Evolutionary conservation across 192 early-diverging fungal genomes (phyloP).

Genomic region (Coemansia sp.): DNA sequence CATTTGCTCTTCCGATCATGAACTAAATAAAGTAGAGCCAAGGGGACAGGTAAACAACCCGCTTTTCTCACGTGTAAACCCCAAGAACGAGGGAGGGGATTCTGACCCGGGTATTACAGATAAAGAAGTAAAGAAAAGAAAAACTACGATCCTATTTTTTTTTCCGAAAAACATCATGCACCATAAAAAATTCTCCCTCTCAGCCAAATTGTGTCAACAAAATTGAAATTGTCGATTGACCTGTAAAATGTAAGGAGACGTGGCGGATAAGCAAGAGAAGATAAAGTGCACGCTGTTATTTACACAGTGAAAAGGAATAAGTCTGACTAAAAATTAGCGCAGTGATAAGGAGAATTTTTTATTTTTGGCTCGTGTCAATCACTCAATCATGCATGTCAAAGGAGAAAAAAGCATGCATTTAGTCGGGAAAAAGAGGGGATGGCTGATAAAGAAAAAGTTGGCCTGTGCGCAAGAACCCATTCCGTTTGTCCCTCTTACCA

Average conservation of each 20-base stretch:
- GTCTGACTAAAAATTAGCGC: neutral
- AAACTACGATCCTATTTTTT: neutral
- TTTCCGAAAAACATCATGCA: neutral
- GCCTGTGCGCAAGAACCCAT: too few species aligned
- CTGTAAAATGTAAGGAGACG: neutral
- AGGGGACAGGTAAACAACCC: too few species aligned
- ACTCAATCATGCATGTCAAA: constrained; percentile 1
- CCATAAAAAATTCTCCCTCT: neutral
- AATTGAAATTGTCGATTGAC: neutral
- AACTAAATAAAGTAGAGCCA: neutral
- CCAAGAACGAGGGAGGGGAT: neutral
- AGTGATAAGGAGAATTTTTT: constrained; percentile 7
- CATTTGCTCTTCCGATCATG: neutral
- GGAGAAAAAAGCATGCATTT: too few species aligned
- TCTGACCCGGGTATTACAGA: neutral
- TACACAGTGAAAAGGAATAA: constrained; percentile 1
- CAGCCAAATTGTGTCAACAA: neutral
- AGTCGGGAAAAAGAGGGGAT: too few species aligned
- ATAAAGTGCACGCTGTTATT: neutral
- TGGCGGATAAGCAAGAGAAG: neutral
- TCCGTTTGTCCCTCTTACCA: too few species aligned
- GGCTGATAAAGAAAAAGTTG: too few species aligned
- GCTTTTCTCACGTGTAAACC: neutral
- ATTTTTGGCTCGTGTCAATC: neutral
- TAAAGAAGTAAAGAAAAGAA: neutral